phyloP scores from a whole-genome alignment of 768 basidiomycete genomes.

The Strobilomyces echinocephalus region DNA sequence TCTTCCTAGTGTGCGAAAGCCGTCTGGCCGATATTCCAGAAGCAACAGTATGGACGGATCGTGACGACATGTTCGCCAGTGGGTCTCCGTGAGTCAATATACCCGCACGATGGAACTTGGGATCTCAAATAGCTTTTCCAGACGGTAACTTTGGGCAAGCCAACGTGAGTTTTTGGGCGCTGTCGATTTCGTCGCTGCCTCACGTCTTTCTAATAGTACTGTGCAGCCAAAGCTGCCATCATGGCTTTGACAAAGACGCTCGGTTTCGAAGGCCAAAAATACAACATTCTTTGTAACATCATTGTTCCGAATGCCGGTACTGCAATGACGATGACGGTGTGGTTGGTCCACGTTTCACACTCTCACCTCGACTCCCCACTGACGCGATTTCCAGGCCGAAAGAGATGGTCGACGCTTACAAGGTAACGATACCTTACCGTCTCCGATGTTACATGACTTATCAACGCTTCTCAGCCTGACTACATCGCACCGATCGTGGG shows the following conservation, averaged over 20 bases:
- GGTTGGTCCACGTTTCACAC: constrained; percentile 35
- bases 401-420: constrained; percentile 87
- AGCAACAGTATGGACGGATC: constrained; percentile 94
- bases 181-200: not conserved
- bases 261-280: constrained; percentile 87
- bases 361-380: not conserved
- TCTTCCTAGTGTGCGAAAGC: constrained; percentile 77
- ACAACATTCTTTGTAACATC: constrained; percentile 84
- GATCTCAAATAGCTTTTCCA: constrained; percentile 26
- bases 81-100: constrained; percentile 72
- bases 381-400: constrained; percentile 47
- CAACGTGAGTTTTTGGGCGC: constrained; percentile 46
- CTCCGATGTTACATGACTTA: constrained; percentile 1
- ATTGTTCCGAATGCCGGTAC: constrained; percentile 88
- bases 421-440: constrained; percentile 39
- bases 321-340: constrained; percentile 85
- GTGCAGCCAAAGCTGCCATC: constrained; percentile 89
- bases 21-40: constrained; percentile 94
- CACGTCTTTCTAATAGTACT: constrained; percentile 49
- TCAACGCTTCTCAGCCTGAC: constrained; percentile 55
- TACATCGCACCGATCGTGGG: constrained; percentile 91
- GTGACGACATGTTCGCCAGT: constrained; percentile 91
- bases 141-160: constrained; percentile 96
- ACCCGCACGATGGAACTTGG: not conserved
- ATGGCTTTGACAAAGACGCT: constrained; percentile 87